These are phyloP conservation scores for Annona cherimola DNA, from an alignment of 164 flowering plant genomes.

Conservation along the genomic window DNA sequence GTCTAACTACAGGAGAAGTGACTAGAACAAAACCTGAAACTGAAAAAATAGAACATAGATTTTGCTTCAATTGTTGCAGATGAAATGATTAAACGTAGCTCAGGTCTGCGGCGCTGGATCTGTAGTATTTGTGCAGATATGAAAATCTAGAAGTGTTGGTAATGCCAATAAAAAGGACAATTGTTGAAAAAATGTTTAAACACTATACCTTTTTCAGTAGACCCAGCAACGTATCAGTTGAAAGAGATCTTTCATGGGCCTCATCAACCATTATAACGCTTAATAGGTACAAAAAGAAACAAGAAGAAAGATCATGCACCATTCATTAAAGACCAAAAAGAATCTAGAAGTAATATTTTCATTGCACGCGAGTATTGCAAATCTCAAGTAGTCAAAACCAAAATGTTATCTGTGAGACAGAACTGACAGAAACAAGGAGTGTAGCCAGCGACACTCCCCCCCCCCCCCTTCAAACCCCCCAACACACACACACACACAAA, in stretches of 20 bases:
- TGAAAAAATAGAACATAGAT: slow-evolving; percentile 70
- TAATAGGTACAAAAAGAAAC: slow-evolving; percentile 8
- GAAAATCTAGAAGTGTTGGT: not conserved
- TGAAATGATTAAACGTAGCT: slow-evolving; percentile 76
- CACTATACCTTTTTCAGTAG: slow-evolving; percentile 79
- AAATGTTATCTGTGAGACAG: not conserved
- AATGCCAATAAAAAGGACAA: not conserved
- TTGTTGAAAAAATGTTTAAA: not conserved
- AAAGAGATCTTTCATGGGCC: slow-evolving; percentile 94
- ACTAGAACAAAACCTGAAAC: slow-evolving; percentile 44
- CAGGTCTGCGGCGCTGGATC: slow-evolving; percentile 91
- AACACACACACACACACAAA: no score
- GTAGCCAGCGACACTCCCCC: not conserved
- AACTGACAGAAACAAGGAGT: not conserved
- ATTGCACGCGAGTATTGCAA: not conserved
- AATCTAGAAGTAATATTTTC: not conserved
- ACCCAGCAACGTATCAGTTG: slow-evolving; percentile 88
- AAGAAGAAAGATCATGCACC: not conserved
- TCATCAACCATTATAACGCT: slow-evolving; percentile 99
- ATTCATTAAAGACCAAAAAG: not conserved
- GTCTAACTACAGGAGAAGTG: not conserved
- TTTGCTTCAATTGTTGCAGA: slow-evolving; percentile 99
- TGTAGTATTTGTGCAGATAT: slow-evolving; percentile 19
- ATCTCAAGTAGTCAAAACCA: not conserved
- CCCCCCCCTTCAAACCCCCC: not conserved